Conservation (phyloP, 2,329 filamentous ascomycete species). For the Botryotinia calthae region DNA sequence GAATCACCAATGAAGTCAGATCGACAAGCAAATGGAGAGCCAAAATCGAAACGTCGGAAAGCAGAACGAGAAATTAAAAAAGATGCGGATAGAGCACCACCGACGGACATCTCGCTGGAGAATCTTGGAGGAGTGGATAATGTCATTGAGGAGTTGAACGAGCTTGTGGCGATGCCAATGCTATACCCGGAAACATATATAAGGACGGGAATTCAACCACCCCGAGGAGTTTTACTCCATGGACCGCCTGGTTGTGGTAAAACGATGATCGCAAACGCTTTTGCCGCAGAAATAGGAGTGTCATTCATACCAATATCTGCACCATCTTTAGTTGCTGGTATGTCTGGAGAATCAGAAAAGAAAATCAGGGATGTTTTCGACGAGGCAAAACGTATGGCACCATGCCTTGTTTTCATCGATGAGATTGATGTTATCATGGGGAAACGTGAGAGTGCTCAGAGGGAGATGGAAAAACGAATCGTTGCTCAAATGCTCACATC, state of each 20-base stretch:
- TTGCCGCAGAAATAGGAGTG: constrained; percentile 71
- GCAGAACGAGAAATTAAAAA: constrained; percentile 47
- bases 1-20: constrained; percentile 42
- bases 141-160: constrained; percentile 65
- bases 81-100: constrained; percentile 60
- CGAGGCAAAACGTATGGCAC: constrained; percentile 79
- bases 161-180: constrained; percentile 72
- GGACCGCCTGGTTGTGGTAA: constrained; percentile 85
- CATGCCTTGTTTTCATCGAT: constrained; percentile 88
- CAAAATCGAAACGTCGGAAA: constrained; percentile 64
- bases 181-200: constrained; percentile 64
- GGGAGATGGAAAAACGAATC: constrained; percentile 87
- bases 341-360: constrained; percentile 87
- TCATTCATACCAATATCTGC: constrained; percentile 81
- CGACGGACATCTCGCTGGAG: constrained; percentile 63
- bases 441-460: constrained; percentile 77
- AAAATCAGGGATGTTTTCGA: constrained; percentile 83
- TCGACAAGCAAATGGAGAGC: constrained; percentile 62
- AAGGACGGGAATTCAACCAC: constrained; percentile 64
- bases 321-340: constrained; percentile 77
- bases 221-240: constrained; percentile 74
- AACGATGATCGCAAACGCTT: constrained; percentile 77
- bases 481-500: constrained; percentile 79
- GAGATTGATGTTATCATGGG: constrained; percentile 89
- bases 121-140: constrained; percentile 77